Base-by-base conservation (phyloP, 2,329 filamentous ascomycete genomes). In the Lecanoromycetidae sp. region DNA sequence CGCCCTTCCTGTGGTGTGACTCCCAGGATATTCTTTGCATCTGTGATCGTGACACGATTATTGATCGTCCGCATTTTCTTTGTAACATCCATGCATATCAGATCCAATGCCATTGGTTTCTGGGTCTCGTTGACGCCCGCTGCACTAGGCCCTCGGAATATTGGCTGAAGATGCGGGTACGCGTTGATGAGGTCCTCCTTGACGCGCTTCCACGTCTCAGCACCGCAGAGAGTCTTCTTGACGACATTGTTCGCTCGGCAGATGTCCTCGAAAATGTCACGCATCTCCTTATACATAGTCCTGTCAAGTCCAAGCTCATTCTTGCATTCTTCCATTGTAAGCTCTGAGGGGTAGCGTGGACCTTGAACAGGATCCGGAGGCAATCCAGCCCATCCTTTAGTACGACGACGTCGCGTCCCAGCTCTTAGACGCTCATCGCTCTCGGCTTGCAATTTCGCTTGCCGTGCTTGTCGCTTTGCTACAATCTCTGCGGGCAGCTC, bases 41-140 rank as follows among this genome's bases (percentile, higher is more conserved):
- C 80, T 1, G 77, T 74, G 36, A 90, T 75, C 1, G 78, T 80
- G 73, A 90, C 79, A n/a, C 75, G 71, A 27, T 70, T 72, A 40
- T 79, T 75, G 48, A 77, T 60, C 10, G 68, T 77, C 57, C 85
- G 77, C 70, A 88, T 80, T 17, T 82, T 72, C 64, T 91, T 91
- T 1, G 84, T 88, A 25, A 90, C 82, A 63, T 90, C 84, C 23
- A 77, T 82, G 58, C 83, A 87, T 20, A 93, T 80, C 37, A 87
- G 75, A 60, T 93, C 85, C 4, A 93, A 67, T 0, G 84, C 83
- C 37, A 86, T 36, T 72, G 73, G 60, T 80, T 83, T 37, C 30
- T 72, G 72, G 59, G 80, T 84, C 34, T 71, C 68, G 35, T 82
- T 78, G 13, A 75, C 62, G 19, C 79, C 69, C 3, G 74, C 71